phyloP scores from a whole-genome alignment of 2,329 filamentous ascomycete species.

The Zarea fungicola region DNA sequence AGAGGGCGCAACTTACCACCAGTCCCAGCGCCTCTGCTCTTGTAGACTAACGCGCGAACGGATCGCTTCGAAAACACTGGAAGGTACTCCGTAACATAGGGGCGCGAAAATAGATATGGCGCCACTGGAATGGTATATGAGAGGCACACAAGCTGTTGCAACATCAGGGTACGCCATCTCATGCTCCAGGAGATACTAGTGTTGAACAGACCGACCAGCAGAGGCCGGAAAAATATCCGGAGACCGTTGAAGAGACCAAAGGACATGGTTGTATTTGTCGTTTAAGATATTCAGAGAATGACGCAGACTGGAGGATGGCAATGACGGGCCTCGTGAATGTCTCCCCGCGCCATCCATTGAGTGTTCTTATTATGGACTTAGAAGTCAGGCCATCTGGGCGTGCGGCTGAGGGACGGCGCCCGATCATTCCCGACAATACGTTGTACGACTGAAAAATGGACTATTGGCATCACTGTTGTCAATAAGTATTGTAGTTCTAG shows the following conservation, averaged over 20 bases:
- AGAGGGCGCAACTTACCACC: conserved; percentile 30
- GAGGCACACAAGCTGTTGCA: conserved; percentile 36
- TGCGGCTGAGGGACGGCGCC: conserved; percentile 3
- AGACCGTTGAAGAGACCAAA: conserved; percentile 1
- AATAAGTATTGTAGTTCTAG: no score
- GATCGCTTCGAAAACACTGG: conserved; percentile 22
- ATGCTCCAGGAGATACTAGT: conserved; percentile 30
- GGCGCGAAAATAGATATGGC: conserved; percentile 31
- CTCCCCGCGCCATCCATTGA: no score
- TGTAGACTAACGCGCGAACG: conserved; percentile 32
- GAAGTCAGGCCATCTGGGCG: background rate
- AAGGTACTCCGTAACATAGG: conserved; percentile 30
- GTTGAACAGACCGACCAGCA: conserved; percentile 31
- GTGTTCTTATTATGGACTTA: background rate
- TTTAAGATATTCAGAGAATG: no score
- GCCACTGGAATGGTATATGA: conserved; percentile 31
- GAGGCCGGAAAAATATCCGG: conserved; percentile 21
- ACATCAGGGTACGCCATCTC: conserved; percentile 37
- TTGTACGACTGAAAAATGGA: no score
- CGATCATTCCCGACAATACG: background rate
- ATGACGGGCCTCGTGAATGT: no score
- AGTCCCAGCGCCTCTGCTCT: conserved; percentile 14
- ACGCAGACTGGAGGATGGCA: no score
- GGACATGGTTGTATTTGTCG: no score
- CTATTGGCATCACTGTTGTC: no score